phyloP scores from a whole-genome alignment of 2,329 filamentous ascomycete genomes.

The Chaetomiaceae sp. region DNA sequence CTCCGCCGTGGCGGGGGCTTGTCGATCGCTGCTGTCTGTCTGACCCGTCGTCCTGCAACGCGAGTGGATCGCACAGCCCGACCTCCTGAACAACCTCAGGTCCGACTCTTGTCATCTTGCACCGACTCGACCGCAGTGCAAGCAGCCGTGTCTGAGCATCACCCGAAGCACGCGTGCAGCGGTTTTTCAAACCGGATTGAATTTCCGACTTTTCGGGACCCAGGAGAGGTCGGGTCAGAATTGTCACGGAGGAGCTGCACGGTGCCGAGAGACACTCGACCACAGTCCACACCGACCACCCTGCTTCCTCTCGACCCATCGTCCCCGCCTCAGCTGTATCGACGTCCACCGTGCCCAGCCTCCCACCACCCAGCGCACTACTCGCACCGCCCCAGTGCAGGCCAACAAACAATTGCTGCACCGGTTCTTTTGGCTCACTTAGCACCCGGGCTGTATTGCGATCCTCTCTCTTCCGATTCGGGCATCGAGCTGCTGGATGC shows the following conservation, averaged over 20 bases:
- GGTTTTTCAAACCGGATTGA: background rate
- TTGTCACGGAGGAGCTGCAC: conserved; percentile 4
- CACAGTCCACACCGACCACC: background rate
- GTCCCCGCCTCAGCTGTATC: conserved; percentile 16
- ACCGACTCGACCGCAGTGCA: conserved; percentile 2
- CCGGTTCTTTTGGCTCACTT: background rate
- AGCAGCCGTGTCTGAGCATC: conserved; percentile 2
- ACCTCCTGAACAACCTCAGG: conserved; percentile 18
- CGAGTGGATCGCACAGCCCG: conserved; percentile 20
- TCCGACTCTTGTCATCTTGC: conserved; percentile 12
- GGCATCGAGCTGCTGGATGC: conserved; percentile 15
- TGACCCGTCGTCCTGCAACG: conserved; percentile 17
- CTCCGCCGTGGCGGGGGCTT: conserved; percentile 29
- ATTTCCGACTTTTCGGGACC: background rate
- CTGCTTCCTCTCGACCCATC: conserved; percentile 1
- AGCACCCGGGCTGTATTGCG: background rate
- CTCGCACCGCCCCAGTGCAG: conserved; percentile 13
- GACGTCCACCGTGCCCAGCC: conserved; percentile 1
- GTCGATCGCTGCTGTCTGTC: conserved; percentile 30
- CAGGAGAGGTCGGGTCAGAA: background rate
- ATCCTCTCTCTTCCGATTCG: background rate
- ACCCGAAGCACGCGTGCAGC: background rate
- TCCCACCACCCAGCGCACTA: background rate
- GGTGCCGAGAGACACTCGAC: conserved; percentile 2
- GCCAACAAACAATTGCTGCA: conserved; percentile 2